phyloP scores from a whole-genome alignment of 208 protist species.

The Endotrypanum monterogeii region DNA sequence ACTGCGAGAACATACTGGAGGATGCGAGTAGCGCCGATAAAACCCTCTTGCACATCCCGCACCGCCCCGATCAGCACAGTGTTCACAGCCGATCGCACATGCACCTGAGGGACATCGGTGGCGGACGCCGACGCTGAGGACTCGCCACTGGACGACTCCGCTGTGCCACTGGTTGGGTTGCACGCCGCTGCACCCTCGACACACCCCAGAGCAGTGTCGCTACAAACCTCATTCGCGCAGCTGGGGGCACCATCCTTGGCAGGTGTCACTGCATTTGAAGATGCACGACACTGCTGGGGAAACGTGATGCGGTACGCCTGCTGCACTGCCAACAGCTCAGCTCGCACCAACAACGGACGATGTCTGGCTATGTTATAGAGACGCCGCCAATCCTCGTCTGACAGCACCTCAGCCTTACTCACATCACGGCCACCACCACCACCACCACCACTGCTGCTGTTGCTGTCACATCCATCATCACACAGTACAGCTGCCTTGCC shows the following conservation, averaged over 20 bases:
- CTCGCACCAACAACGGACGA: constrained; percentile 6
- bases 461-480: too few species aligned
- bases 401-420: constrained; percentile 8
- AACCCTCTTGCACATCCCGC: constrained; percentile 75
- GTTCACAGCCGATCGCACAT: constrained; percentile 64
- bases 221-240: background rate
- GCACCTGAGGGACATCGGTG: constrained; percentile 38
- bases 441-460: too few species aligned
- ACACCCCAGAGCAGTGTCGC: background rate
- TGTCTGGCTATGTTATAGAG: constrained; percentile 34
- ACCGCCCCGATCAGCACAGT: constrained; percentile 62
- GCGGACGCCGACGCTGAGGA: background rate
- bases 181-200: background rate
- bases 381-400: constrained; percentile 33
- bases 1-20: constrained; percentile 75
- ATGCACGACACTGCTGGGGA: background rate
- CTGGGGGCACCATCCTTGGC: background rate
- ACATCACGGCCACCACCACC: background rate
- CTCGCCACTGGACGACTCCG: background rate
- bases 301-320: constrained; percentile 4
- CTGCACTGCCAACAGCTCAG: constrained; percentile 12
- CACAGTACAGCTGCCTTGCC: constrained; percentile 2
- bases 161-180: background rate
- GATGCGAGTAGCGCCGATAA: constrained; percentile 40
- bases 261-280: background rate